Conservation (phyloP, 176 grass and related monocot genomes). For the Poa pratensis region DNA sequence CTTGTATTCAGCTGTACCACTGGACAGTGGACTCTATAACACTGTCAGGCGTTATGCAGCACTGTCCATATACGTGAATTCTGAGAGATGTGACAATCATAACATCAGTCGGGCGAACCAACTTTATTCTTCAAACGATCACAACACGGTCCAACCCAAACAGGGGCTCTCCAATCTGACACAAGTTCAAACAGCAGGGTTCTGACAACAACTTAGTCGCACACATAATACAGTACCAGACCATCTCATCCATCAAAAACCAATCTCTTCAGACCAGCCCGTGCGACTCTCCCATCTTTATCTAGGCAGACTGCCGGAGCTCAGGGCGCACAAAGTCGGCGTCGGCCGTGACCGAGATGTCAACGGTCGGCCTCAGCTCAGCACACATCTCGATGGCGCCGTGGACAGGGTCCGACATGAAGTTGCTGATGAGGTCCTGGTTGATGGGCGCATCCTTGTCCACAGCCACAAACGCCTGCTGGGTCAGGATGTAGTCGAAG, state of each 20-base stretch:
- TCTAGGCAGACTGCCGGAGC: conserved; percentile 11
- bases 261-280: too few relatives aligned
- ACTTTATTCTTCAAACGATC: conserved; percentile 35
- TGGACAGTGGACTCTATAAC: too few relatives aligned
- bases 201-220: too few relatives aligned
- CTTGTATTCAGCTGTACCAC: too few relatives aligned
- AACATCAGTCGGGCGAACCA: neutral
- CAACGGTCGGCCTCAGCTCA: conserved; percentile 70
- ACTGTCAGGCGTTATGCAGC: too few relatives aligned
- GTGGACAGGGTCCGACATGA: conserved; percentile 72
- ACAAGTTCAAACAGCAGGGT: neutral
- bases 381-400: conserved; percentile 64
- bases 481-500: conserved; percentile 76
- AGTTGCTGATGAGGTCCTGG: conserved; percentile 93
- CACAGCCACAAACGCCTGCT: conserved; percentile 71
- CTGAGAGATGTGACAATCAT: too few relatives aligned
- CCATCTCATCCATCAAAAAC: too few relatives aligned
- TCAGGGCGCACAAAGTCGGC: conserved; percentile 79
- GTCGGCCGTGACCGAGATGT: conserved; percentile 71
- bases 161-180: conserved; percentile 2
- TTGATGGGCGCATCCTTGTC: conserved; percentile 64
- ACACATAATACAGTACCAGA: too few relatives aligned
- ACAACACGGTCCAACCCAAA: neutral
- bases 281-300: too few relatives aligned
- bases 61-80: too few relatives aligned